Base-by-base conservation (phyloP, 2,329 filamentous ascomycete species). In the Hortaea sp. region DNA sequence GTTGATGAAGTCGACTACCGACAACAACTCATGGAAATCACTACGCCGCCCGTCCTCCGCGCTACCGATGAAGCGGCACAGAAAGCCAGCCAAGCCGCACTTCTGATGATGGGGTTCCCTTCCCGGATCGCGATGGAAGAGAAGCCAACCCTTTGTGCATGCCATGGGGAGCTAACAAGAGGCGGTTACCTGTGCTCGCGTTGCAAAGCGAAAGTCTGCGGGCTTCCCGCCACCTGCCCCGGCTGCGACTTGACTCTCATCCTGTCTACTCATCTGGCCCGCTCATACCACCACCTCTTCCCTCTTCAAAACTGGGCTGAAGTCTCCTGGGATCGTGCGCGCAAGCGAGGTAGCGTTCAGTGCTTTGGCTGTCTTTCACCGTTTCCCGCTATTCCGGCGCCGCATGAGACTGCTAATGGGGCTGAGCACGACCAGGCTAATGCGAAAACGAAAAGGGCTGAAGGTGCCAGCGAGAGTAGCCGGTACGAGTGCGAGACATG, bases 81-180 rank as follows among this genome's bases (percentile, higher is more conserved):
- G 45, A 65, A 50, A 44, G 56, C 53, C 54, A 68, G 76, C 58
- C 64, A 72, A 59, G 67, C 63, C 46, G 74, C 76, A 2, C 72
- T 98, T 37, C 77, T 98, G 28, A 94, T 94, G 85, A 98, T 98
- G 90, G 92, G 92, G 4, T 98, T 98, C 60, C 92, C 92, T 0
- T 94, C 87, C 5, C 79, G 89, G 34, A 85, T 84, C 2, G 32
- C 32, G 32, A 79, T 92, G 5, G 85, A 87, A 44, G 74, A 80
- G 27, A 72, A 74, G 41, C 76, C 81, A 5, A 88, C 84, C 49
- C 79, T 92, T 51, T 98, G 92, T 64, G 88, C 89, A 5, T 98
- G 92, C 62, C 90, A 97, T 67, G 88, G 85, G 55, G 81, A 81
- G 51, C 81, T 90, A 11, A 83, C 78, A 13, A 75, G 85, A 42